Base-by-base conservation (phyloP, 306 rosid genomes). In the Mimosa pudica region DNA sequence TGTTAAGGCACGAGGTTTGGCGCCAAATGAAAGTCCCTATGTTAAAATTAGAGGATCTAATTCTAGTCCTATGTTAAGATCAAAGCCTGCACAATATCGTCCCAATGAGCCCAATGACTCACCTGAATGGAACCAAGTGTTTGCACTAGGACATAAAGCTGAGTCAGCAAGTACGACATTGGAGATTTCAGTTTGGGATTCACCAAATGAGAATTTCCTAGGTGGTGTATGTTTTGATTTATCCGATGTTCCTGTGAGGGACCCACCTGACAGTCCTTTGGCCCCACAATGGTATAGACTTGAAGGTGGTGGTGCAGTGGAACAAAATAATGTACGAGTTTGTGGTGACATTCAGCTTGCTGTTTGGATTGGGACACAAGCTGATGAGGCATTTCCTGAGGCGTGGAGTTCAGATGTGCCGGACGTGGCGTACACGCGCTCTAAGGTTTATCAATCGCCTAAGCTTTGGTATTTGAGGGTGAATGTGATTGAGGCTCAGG, bases 81-180 rank as follows among this genome's bases (percentile, higher is more conserved):
- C 98, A 3, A 90, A 90, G 44, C 89, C 88, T 5, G 89, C 90
- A 5, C 77, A 57, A 49, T 82, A 73, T 71, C 80, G 94, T 1
- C 92, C 90, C 10, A 92, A 87, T 13, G 96, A 92, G 24, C 88
- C 92, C 67, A 70, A 75, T 11, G 92, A 87, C 57, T 90, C 93
- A n/a, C 97, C 96, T 8, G 99, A 95, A 18, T 95, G 97, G 99
- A 78, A 89, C 47, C 91, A 87, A 52, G 91, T 86, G 0, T 95
- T 95, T 33, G 96, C 93, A 0, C 61, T 95, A 24, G 89, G 84
- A 3, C 86, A 83, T 83, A 77, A 86, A 16, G 85, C 88, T 6
- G 97, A 94, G n/a, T 66, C 88, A 0, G 67, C 73, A 10, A 78
- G 81, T 73, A 42, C 89, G 14, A 91, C 92, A 0, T 33, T 95